Evolutionary conservation across 306 rosid genomes (phyloP), one percentile per base, ranked within the genome.

Genomic region (Cotoneaster glaucophyllus): DNA sequence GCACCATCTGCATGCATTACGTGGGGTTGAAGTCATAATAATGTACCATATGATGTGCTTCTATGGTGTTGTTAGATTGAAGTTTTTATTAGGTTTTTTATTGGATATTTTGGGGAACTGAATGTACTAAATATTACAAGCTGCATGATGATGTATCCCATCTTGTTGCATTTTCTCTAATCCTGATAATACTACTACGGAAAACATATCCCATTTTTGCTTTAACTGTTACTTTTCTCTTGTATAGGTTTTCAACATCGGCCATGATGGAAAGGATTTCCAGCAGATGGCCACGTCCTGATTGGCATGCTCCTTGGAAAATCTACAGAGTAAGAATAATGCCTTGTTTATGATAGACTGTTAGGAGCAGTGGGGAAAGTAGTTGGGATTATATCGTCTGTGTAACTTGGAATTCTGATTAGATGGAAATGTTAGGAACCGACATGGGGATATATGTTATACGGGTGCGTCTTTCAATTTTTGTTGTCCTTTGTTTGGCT

Each of bases 231-330:
- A 73, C 61, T 37, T 50, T 79, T 81, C 64, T 83, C 34, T 65
- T 31, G 67, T 74, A 45, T 82, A 94, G 97, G 88, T 78, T 78
- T 71, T 85, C 97, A 1, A 95, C 99, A 48, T 83, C 99, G 59
- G 99, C 97, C 81, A 52, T 95, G 82, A 92, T 95, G 90, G 99
- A 95, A 84, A 92, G 99, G 86, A 90, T 92, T 71, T 93, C 99
- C 65, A 92, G 97, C 81, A 95, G 84, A 90, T 95, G 99, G 99
- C 99, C 99, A 53, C 97, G 99, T 56, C 99, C 99, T 34, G 82
- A 78, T 63, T 95, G 99, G 99, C 99, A 86, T 86, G 89, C 97
- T 1, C 99, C 99, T 21, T 92, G 99, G 99, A 95, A 85, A 85
- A 90, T 90, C 82, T 95, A 95, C 82, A 85, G 99, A 89, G 99